Base-by-base conservation (phyloP, 371 early-diverging fungal genomes). In the Mortierella sp. region DNA sequence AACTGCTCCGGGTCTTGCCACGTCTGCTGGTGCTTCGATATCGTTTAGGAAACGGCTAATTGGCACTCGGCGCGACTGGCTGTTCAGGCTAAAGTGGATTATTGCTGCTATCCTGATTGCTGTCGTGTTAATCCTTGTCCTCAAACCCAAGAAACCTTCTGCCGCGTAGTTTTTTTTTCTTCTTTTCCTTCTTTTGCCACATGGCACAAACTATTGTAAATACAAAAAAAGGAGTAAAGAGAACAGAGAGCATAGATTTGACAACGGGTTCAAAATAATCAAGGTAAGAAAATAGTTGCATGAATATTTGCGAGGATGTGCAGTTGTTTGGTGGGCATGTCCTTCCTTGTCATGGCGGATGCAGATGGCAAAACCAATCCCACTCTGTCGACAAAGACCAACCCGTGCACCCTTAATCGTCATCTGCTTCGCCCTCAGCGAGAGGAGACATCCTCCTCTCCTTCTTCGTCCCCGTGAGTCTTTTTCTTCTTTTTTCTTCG, bases 111-210 rank as follows among this genome's bases (percentile, higher is more conserved):
- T 75, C 4, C 70, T 84, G 56, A 78, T 80, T 21, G 75, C 77
- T 2, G 55, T 80, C 10, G 84, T 84, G 11, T 29, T 80, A 1
- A 73, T 84, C 2, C 72, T 84, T 38, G 60, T 83, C 38, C 70
- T 84, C 32, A 79, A 71, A 43, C 76, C 79, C 41, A 78, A 75
- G 68, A 27, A 29, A 12, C 32, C 32, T 11, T 4, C 41, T 5
- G 0, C 65, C 65, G 14, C 29, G 60, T 63, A 63, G 63, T 4
- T 32, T 35, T 16, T 16, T 32, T 60, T 60, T 12, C 11, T 60
- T 4, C 0, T 56, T 56, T 27, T 58, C 10, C 12, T 32, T 35
- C 6, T 63, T 63, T 35, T 63, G 14, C 63, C 63, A 63, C 63
- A 63, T 63, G 63, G 63, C 63, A 38, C 65, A 65, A 32, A 32